These are phyloP conservation scores for Aspergillus cejpii DNA, from an alignment of 2,329 filamentous ascomycete genomes.

Conservation along the genomic window DNA sequence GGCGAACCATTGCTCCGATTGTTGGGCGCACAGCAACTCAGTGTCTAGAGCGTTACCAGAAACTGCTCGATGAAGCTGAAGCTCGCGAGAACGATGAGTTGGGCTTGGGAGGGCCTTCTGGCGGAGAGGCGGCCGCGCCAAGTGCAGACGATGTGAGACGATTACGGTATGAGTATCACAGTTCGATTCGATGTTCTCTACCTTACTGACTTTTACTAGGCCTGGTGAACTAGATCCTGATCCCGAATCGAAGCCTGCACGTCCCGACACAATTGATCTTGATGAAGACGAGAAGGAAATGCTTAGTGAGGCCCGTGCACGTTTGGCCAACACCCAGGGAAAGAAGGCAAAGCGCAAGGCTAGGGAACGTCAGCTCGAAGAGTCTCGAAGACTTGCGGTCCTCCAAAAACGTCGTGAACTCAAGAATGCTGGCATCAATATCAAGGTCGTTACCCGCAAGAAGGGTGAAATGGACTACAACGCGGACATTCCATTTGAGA, in stretches of 20 bases:
- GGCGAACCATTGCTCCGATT: slow-evolving; percentile 95
- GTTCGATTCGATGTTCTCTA: not conserved
- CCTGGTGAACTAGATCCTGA: slow-evolving; percentile 97
- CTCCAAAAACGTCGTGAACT: slow-evolving; percentile 93
- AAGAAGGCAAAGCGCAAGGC: slow-evolving; percentile 99
- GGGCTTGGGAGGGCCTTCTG: slow-evolving; percentile 69
- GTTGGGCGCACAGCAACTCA: slow-evolving; percentile 95
- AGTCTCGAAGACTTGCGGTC: slow-evolving; percentile 80
- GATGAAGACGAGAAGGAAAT: slow-evolving; percentile 99
- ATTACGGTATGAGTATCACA: slow-evolving; percentile 49
- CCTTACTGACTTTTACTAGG: slow-evolving; percentile 26
- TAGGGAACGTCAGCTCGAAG: slow-evolving; percentile 87
- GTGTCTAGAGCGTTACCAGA: slow-evolving; percentile 94
- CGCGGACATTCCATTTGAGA: slow-evolving; percentile 96
- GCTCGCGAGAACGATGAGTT: slow-evolving; percentile 74
- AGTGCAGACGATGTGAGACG: slow-evolving; percentile 87
- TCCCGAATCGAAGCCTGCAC: slow-evolving; percentile 89
- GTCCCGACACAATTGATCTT: slow-evolving; percentile 93
- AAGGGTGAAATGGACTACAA: slow-evolving; percentile 99
- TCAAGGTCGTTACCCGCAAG: slow-evolving; percentile 87
- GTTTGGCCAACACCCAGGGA: slow-evolving; percentile 93
- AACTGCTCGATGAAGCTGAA: slow-evolving; percentile 91
- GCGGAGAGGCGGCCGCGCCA: slow-evolving; percentile 78
- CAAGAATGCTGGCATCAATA: slow-evolving; percentile 96
- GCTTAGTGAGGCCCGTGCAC: slow-evolving; percentile 92